Evolutionary conservation across 2,329 filamentous ascomycete genomes (phyloP).

Genomic region (Exophiala xenobiotica): DNA sequence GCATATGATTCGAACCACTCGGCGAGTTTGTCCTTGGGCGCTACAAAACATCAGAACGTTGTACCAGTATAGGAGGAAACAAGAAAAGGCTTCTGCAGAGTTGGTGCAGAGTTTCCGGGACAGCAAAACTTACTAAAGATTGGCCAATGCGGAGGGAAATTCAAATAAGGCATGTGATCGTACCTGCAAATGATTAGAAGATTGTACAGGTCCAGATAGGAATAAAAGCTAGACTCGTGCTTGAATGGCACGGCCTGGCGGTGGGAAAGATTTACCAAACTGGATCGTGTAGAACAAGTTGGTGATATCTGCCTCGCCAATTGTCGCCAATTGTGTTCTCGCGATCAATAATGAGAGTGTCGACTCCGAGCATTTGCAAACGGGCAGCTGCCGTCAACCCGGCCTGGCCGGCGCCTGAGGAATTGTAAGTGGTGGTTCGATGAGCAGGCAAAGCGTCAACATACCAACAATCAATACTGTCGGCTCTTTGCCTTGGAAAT

Average conservation of each 20-base stretch:
- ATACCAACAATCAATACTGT: slow-evolving; percentile 62
- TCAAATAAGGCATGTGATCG: slow-evolving; percentile 60
- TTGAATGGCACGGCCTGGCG: too few species aligned
- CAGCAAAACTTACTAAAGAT: slow-evolving; percentile 50
- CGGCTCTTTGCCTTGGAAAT: slow-evolving; percentile 56
- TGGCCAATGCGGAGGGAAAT: slow-evolving; percentile 65
- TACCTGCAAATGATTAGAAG: slow-evolving; percentile 27
- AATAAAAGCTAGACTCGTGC: not conserved
- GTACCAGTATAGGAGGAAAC: too few species aligned
- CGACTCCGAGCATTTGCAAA: slow-evolving; percentile 58
- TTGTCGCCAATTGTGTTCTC: slow-evolving; percentile 62
- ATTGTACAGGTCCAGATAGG: not conserved
- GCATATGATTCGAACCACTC: slow-evolving; percentile 69
- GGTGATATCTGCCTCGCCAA: slow-evolving; percentile 63
- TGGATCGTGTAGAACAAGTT: slow-evolving; percentile 67
- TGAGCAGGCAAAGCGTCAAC: slow-evolving; percentile 25
- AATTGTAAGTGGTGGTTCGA: slow-evolving; percentile 7
- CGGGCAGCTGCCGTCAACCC: slow-evolving; percentile 60
- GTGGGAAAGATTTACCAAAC: too few species aligned
- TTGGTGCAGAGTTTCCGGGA: too few species aligned
- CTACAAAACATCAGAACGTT: not conserved
- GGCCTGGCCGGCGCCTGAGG: slow-evolving; percentile 58
- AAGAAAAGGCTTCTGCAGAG: too few species aligned
- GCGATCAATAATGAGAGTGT: slow-evolving; percentile 58
- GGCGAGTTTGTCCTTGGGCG: slow-evolving; percentile 69